phyloP scores from a whole-genome alignment of 2,329 filamentous ascomycete species.

The Massarina eburnea region DNA sequence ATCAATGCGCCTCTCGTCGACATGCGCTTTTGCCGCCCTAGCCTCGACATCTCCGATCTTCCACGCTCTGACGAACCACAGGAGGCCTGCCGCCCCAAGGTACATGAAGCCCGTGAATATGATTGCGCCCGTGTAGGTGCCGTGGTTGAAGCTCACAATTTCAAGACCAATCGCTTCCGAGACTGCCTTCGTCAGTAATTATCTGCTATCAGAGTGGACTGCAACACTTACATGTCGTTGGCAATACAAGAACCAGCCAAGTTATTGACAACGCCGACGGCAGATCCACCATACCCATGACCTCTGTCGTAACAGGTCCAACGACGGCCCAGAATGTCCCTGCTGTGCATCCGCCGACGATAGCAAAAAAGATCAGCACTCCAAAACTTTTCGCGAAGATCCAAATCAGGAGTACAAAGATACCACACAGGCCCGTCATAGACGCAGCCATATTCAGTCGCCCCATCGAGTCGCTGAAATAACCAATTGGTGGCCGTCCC shows the following conservation, averaged over 20 bases:
- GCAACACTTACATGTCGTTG: constrained; percentile 61
- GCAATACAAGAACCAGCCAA: constrained; percentile 72
- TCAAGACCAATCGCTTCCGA: constrained; percentile 59
- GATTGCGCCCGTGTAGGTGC: constrained; percentile 60
- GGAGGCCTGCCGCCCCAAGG: constrained; percentile 55
- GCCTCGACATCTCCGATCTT: constrained; percentile 59
- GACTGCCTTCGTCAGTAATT: constrained; percentile 32
- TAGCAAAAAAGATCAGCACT: constrained; percentile 69
- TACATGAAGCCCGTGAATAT: constrained; percentile 65
- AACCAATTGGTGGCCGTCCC: constrained; percentile 71
- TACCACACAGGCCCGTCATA: constrained; percentile 64
- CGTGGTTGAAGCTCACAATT: constrained; percentile 52
- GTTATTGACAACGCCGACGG: constrained; percentile 70
- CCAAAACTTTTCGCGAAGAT: constrained; percentile 68
- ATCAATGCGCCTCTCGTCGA: constrained; percentile 24
- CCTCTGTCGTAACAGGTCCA: constrained; percentile 70
- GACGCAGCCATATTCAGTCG: constrained; percentile 71
- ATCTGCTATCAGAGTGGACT: background rate
- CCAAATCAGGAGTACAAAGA: constrained; percentile 73
- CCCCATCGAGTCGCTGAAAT: constrained; percentile 69
- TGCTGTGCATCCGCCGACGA: constrained; percentile 66
- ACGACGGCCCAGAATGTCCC: constrained; percentile 69
- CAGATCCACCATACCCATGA: constrained; percentile 69
- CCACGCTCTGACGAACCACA: constrained; percentile 61
- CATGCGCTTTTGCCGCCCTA: constrained; percentile 36